These are phyloP conservation scores for Cucurbita moschata DNA, from an alignment of 306 rosid species.

Conservation along the genomic window DNA sequence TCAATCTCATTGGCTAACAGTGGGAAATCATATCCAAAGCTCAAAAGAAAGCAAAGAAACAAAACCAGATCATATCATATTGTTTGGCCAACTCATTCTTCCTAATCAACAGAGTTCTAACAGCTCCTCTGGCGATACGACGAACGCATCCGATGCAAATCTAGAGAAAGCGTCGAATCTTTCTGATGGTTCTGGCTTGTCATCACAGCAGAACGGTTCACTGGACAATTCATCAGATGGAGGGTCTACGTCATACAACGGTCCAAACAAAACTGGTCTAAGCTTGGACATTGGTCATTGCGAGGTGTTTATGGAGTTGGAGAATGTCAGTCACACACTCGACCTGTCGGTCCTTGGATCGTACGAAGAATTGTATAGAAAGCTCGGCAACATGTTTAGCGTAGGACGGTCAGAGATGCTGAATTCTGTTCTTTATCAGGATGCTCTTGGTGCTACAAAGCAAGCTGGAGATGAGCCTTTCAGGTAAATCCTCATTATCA, in stretches of 20 bases:
- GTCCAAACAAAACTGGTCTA: slow-evolving; percentile 29
- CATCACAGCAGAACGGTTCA: slow-evolving; percentile 33
- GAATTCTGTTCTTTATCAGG: slow-evolving; percentile 24
- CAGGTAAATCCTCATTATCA: slow-evolving; percentile 20
- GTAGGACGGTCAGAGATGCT: slow-evolving; percentile 15
- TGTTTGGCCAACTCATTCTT: slow-evolving; percentile 69
- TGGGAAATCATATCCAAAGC: slow-evolving; percentile 29
- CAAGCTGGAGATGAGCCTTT: slow-evolving; percentile 24
- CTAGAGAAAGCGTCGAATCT: slow-evolving; percentile 36
- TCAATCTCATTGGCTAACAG: slow-evolving; percentile 37
- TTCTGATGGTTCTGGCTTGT: slow-evolving; percentile 47
- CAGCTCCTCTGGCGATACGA: slow-evolving; percentile 32
- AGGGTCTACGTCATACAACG: slow-evolving; percentile 60
- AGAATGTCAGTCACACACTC: slow-evolving; percentile 20
- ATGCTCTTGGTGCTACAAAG: slow-evolving; percentile 21
- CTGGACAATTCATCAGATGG: slow-evolving; percentile 54
- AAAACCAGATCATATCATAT: slow-evolving; percentile 48
- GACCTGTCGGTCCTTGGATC: slow-evolving; percentile 23
- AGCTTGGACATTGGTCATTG: slow-evolving; percentile 33
- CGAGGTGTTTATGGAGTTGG: slow-evolving; percentile 24
- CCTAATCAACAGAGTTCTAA: slow-evolving; percentile 44
- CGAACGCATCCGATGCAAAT: slow-evolving; percentile 29
- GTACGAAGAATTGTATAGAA: slow-evolving; percentile 25
- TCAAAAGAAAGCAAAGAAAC: slow-evolving; percentile 38
- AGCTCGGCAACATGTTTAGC: slow-evolving; percentile 37